Base-by-base conservation (phyloP, 805 yeast species). In the Suhomyces sp. region DNA sequence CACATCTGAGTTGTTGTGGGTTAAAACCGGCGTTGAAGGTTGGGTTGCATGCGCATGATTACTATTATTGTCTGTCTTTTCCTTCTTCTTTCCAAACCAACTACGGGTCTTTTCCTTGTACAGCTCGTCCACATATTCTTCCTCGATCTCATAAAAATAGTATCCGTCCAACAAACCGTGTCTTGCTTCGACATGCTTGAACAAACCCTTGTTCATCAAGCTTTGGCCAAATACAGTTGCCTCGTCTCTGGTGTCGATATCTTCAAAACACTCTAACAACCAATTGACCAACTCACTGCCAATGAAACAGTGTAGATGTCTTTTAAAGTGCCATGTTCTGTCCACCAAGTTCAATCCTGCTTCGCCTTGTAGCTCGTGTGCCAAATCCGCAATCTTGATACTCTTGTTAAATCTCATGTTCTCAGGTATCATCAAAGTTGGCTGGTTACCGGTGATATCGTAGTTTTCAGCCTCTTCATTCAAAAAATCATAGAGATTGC, bases 151-250 rank as follows among this genome's bases (percentile, higher is more conserved):
- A 62, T 93, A 93, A 67, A 93, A 93, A 64, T 91, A 93, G 62
- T 94, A 92, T 0, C 99, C 99, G 69, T 93, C 96, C 48, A 91
- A 69, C 59, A 94, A 89, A 2, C 87, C 83, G 64, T 93, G 97
- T 31, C 93, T 78, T 44, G 82, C 76, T 54, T 87, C 89, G 19
- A 90, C 97, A 62, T 93, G 98, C n/a, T 67, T 74, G 63, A 93
- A 83, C 13, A 93, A 61, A 0, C 87, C 87, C 46, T 75, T 75
- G 7, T 82, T 79, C 96, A 90, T 88, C 43, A 93, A 69, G 7
- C 71, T 64, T 59, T 90, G 92, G 1, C 97, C 99, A 65, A 76
- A 94, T 12, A 72, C 79, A 0, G 85, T 83, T 0, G 97, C 98
- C 15, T 86, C 92, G 24, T 91, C 97, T 55, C 93, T 72, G 1